A percentile compares a stretch with the other conserved stretches of the same genome.
Evolutionary conservation across 1,284 basidiomycete genomes (phyloP).

Genomic region (Mixia osmundae): DNA sequence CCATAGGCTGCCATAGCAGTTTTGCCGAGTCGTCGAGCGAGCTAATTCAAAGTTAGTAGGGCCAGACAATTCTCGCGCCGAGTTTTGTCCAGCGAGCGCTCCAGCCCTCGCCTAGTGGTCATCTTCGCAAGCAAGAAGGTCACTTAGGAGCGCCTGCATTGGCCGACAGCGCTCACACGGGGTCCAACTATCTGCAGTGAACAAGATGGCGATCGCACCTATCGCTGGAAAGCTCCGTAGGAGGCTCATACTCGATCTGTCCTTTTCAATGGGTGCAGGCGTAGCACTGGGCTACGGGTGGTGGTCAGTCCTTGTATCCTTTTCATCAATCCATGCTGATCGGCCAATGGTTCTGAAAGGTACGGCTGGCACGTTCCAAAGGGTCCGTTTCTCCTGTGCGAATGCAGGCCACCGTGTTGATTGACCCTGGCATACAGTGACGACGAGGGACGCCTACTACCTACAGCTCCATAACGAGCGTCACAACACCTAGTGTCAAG

Average conservation of each 20-base stretch:
- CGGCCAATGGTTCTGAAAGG: background rate
- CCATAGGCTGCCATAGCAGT: no score
- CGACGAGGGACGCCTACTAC: conserved; percentile 6
- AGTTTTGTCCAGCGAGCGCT: background rate
- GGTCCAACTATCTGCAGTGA: no score
- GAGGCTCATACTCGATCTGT: conserved; percentile 5
- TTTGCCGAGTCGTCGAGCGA: no score
- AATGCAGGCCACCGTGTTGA: background rate
- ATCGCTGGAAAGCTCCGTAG: conserved; percentile 2
- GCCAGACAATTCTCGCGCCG: conserved; percentile 1
- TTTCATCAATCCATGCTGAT: background rate
- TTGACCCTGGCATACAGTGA: conserved; percentile 1
- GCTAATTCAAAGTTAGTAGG: no score
- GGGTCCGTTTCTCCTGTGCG: conserved; percentile 1
- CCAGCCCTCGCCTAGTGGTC: background rate
- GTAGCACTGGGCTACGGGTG: conserved; percentile 5
- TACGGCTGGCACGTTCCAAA: conserved; percentile 9
- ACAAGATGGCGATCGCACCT: conserved; percentile 3
- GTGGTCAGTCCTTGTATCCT: conserved; percentile 3
- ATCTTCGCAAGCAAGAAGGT: no score
- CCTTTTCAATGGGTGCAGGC: conserved; percentile 4
- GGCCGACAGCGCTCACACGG: no score
- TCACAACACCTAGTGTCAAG: background rate
- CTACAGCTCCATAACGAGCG: conserved; percentile 3
- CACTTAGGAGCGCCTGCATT: no score